Conservation (phyloP, 805 yeast genomes). For the Danielia oregonensis region DNA sequence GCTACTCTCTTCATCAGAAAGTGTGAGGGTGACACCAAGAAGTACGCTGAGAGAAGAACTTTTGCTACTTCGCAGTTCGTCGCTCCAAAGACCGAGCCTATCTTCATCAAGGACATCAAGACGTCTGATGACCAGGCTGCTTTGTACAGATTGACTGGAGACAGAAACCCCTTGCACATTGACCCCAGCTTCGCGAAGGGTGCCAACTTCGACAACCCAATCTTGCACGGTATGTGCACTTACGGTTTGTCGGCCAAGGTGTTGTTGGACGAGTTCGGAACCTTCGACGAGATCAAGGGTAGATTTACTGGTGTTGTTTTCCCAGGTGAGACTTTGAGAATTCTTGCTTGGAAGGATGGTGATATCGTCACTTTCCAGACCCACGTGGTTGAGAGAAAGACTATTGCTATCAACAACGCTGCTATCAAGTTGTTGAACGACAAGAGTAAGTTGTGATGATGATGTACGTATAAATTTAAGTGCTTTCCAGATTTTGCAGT, state of each 20-base stretch:
- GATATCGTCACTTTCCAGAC: conserved; percentile 75
- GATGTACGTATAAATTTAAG: not conserved
- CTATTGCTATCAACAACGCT: conserved; percentile 80
- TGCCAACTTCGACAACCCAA: conserved; percentile 82
- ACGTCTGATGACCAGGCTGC: conserved; percentile 79
- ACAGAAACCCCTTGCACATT: conserved; percentile 91
- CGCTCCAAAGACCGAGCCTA: conserved; percentile 64
- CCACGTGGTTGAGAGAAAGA: conserved; percentile 71
- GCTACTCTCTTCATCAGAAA: conserved; percentile 83
- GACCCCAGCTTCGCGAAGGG: conserved; percentile 88
- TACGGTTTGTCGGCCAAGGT: conserved; percentile 80
- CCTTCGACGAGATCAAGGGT: conserved; percentile 78
- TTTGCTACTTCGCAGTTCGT: conserved; percentile 63
- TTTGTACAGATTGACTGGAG: conserved; percentile 87
- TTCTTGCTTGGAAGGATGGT: conserved; percentile 81
- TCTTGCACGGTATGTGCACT: conserved; percentile 87
- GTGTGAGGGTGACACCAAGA: conserved; percentile 51
- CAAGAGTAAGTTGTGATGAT: conserved; percentile 35
- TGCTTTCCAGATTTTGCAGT: too few relatives aligned
- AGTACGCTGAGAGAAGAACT: conserved; percentile 44
- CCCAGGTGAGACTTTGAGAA: conserved; percentile 87
- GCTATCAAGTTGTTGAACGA: conserved; percentile 59
- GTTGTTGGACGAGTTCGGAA: conserved; percentile 75
- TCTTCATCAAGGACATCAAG: conserved; percentile 54
- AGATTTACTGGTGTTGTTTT: conserved; percentile 88